Evolutionary conservation across 345 rosid species (phyloP).

Genomic region (Turnera subulata): DNA sequence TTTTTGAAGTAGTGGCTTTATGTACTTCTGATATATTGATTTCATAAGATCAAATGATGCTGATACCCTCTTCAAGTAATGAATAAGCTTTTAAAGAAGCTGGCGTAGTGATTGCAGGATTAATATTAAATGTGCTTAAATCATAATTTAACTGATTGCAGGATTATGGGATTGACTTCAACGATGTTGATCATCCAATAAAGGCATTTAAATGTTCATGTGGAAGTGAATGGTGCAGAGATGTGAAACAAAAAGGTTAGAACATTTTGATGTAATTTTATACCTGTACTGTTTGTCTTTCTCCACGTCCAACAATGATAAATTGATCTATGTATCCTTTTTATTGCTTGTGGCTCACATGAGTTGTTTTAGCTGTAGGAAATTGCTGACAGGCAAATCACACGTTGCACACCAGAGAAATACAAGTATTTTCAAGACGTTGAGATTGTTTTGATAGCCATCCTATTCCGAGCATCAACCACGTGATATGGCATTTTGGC

Average conservation of each 20-base stretch:
- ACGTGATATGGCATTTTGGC: neutral
- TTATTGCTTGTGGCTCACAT: neutral
- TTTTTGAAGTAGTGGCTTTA: too few species aligned
- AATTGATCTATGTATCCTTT: neutral
- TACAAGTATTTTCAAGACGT: neutral
- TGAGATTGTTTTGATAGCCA: too few species aligned
- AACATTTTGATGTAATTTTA: neutral
- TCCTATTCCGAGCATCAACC: neutral
- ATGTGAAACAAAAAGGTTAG: slow-evolving; percentile 13
- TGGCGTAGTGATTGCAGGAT: too few species aligned
- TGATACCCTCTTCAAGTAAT: too few species aligned
- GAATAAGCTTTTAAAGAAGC: too few species aligned
- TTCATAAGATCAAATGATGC: too few species aligned
- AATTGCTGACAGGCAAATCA: neutral
- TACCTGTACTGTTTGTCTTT: neutral
- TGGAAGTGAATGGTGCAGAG: slow-evolving; percentile 67
- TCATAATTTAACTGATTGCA: slow-evolving; percentile 18
- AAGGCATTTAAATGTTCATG: slow-evolving; percentile 73
- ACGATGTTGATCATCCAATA: slow-evolving; percentile 59
- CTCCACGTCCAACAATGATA: neutral
- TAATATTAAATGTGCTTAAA: too few species aligned
- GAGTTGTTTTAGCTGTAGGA: neutral
- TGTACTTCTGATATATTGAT: too few species aligned
- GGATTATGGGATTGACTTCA: slow-evolving; percentile 83
- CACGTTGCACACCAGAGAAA: neutral